Evolutionary conservation across 305 asterid genomes (phyloP).

Genomic region (Fraxinus baroniana): DNA sequence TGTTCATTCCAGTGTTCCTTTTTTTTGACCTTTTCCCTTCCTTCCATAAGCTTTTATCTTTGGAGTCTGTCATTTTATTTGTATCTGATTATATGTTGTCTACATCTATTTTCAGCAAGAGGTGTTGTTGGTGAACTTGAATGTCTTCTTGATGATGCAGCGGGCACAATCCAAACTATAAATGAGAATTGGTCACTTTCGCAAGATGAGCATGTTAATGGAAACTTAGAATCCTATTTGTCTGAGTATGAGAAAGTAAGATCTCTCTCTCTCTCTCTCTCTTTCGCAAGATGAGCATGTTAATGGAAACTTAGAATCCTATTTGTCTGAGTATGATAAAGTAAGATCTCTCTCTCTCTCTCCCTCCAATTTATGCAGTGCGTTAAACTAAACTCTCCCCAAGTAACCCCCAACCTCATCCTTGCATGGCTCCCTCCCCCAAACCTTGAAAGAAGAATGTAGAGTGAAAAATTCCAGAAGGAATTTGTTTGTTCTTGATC

Average conservation of each 20-base stretch:
- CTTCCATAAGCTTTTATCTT: not conserved
- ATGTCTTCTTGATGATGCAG: slow-evolving; percentile 52
- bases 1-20: not conserved
- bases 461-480: not conserved
- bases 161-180: slow-evolving; percentile 35
- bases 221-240: slow-evolving; percentile 18
- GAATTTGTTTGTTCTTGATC: not conserved
- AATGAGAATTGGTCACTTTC: slow-evolving; percentile 19
- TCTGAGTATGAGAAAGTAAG: slow-evolving; percentile 35
- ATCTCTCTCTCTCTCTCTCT: not conserved
- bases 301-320: slow-evolving; percentile 19
- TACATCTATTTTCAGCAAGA: slow-evolving; percentile 48
- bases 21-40: not conserved
- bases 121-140: slow-evolving; percentile 51
- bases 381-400: not conserved
- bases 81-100: not conserved
- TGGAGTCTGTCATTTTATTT: slow-evolving; percentile 2
- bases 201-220: slow-evolving; percentile 35
- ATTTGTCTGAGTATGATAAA: slow-evolving; percentile 22
- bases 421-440: not conserved
- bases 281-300: slow-evolving; percentile 34
- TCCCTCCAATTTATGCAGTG: not conserved
- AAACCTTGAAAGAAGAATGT: not conserved
- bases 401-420: not conserved
- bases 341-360: slow-evolving; percentile 24